Conservation (phyloP, 768 basidiomycete genomes). For the Daedaleopsis nitida region DNA sequence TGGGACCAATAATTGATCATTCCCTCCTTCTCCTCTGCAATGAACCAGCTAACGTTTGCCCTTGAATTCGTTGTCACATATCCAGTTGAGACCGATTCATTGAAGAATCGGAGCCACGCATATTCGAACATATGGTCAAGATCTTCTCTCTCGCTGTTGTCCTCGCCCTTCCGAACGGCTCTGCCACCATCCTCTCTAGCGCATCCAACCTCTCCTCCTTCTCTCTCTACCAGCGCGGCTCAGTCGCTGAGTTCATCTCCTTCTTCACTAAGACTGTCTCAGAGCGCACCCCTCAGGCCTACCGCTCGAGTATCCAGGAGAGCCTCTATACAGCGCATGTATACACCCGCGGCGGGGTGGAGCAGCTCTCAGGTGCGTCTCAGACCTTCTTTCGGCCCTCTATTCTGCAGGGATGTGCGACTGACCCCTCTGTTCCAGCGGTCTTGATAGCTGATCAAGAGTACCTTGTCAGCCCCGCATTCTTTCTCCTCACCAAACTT, state of each 20-base stretch:
- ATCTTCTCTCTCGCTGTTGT: conserved; percentile 80
- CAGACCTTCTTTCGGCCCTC: neutral
- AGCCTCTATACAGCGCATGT: conserved; percentile 92
- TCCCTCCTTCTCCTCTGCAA: too few relatives aligned
- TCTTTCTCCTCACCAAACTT: conserved; percentile 90
- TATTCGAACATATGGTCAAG: conserved; percentile 87
- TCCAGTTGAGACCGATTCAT: too few relatives aligned
- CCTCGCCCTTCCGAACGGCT: conserved; percentile 62
- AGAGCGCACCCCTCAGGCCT: conserved; percentile 83
- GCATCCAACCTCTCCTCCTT: conserved; percentile 87
- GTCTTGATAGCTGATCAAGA: conserved; percentile 95
- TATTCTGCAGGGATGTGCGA: neutral
- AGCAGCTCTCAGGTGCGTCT: conserved; percentile 76
- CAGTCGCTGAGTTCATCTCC: conserved; percentile 87
- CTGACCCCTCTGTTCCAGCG: conserved; percentile 42
- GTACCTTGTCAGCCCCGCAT: conserved; percentile 95
- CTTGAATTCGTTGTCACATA: too few relatives aligned
- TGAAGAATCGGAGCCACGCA: too few relatives aligned
- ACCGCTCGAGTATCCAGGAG: conserved; percentile 93
- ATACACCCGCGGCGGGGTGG: conserved; percentile 86
- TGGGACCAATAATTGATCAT: too few relatives aligned
- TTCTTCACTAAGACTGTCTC: conserved; percentile 94
- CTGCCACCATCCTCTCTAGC: conserved; percentile 63
- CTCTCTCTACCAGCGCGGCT: conserved; percentile 90
- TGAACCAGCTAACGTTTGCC: too few relatives aligned